Evolutionary conservation across 176 grass and related monocot genomes (phyloP).

Genomic region (Lolium perenne): DNA sequence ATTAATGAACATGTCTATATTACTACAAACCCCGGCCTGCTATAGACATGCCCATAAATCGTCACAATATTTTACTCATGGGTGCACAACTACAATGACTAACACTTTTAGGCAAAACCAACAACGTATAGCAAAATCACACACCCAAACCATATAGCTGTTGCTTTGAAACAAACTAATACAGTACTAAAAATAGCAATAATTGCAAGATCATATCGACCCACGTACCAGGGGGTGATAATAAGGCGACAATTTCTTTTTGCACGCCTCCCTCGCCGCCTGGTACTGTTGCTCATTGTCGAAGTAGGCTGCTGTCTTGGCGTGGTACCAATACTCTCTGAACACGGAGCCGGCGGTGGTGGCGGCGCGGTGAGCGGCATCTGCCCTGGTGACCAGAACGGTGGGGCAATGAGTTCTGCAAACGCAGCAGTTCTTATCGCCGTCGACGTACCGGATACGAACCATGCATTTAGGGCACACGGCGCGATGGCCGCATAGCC

Average conservation of each 20-base stretch:
- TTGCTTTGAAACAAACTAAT: too few species aligned
- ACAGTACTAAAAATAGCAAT: too few species aligned
- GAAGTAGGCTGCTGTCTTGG: background rate
- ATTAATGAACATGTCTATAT: too few species aligned
- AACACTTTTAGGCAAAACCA: too few species aligned
- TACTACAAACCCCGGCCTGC: too few species aligned
- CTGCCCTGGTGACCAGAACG: background rate
- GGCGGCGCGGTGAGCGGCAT: background rate
- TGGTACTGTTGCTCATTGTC: background rate
- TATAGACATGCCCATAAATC: too few species aligned
- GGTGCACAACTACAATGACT: too few species aligned
- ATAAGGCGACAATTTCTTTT: background rate
- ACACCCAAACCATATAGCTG: too few species aligned
- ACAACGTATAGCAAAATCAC: too few species aligned
- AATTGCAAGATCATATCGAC: background rate
- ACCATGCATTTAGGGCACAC: background rate
- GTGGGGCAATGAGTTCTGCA: background rate
- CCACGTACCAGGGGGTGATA: background rate
- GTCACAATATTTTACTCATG: too few species aligned
- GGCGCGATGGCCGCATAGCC: background rate
- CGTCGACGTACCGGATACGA: background rate
- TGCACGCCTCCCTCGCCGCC: background rate
- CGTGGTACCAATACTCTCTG: background rate
- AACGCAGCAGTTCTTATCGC: background rate
- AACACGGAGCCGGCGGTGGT: background rate